A percentile compares a stretch with the other conserved stretches of the same genome.
Evolutionary conservation across 2,329 filamentous ascomycete genomes (phyloP).

Genomic region (Fusarium marasasianum): DNA sequence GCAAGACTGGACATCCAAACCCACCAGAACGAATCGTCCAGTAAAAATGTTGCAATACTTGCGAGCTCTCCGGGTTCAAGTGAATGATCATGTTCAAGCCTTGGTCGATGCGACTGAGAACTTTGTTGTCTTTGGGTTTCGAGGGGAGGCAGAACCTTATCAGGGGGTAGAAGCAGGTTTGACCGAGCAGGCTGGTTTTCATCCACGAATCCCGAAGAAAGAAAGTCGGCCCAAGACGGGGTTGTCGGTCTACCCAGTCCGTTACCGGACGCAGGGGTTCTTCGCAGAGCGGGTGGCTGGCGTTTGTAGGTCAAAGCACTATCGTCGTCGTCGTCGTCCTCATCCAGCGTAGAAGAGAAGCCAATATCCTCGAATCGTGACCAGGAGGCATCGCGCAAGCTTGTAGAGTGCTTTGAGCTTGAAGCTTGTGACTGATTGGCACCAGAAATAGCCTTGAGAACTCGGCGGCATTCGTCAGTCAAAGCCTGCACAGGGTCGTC

Average conservation of each 20-base stretch:
- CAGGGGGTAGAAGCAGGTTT: slow-evolving; percentile 84
- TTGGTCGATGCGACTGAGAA: slow-evolving; percentile 83
- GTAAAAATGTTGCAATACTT: slow-evolving; percentile 84
- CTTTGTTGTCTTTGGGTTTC: slow-evolving; percentile 79
- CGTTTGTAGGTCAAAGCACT: slow-evolving; percentile 53
- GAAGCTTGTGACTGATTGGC: slow-evolving; percentile 86
- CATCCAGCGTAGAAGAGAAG: slow-evolving; percentile 80
- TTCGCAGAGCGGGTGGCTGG: slow-evolving; percentile 62
- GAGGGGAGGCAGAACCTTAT: slow-evolving; percentile 90
- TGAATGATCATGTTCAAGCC: slow-evolving; percentile 72
- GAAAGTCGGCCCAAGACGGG: slow-evolving; percentile 97
- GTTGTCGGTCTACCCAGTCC: slow-evolving; percentile 86
- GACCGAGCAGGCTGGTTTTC: slow-evolving; percentile 67
- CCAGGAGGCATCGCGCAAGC: slow-evolving; percentile 88
- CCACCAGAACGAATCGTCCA: slow-evolving; percentile 99
- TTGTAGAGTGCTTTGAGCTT: slow-evolving; percentile 75
- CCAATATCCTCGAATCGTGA: slow-evolving; percentile 96
- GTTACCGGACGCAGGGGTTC: slow-evolving; percentile 73
- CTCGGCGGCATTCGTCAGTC: slow-evolving; percentile 92
- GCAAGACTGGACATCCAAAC: slow-evolving; percentile 98
- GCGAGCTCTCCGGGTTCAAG: slow-evolving; percentile 94
- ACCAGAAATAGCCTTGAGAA: slow-evolving; percentile 86
- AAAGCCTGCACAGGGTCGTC: slow-evolving; percentile 88
- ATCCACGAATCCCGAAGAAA: slow-evolving; percentile 91
- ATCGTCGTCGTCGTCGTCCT: slow-evolving; percentile 73